Conservation (phyloP, 2,329 filamentous ascomycete species). For the Hymenoscyphus linearis region DNA sequence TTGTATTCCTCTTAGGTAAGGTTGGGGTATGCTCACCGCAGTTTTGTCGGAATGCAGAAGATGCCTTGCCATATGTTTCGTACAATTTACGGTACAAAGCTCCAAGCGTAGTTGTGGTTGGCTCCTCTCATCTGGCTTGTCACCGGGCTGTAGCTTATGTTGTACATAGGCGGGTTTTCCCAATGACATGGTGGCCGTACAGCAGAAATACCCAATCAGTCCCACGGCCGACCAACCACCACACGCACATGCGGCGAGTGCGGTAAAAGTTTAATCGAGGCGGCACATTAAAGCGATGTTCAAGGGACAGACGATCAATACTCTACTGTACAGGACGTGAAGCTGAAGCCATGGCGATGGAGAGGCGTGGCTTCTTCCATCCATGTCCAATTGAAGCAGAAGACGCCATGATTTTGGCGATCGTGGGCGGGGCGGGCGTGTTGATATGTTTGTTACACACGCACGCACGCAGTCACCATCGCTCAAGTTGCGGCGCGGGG, state of each 20-base stretch:
- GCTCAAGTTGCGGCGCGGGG: not conserved
- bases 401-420: not conserved
- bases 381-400: not conserved
- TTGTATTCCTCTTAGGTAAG: not conserved
- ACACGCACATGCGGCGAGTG: not conserved
- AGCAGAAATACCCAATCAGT: not conserved
- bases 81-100: not conserved
- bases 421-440: not conserved
- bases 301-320: not conserved
- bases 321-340: not conserved
- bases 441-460: no score
- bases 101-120: conserved; percentile 1
- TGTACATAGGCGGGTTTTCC: conserved; percentile 2
- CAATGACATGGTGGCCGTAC: not conserved
- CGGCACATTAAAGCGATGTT: not conserved
- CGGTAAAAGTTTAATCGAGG: conserved; percentile 1
- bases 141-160: conserved; percentile 1
- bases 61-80: not conserved
- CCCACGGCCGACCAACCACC: not conserved
- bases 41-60: conserved; percentile 4
- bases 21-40: not conserved
- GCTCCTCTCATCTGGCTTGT: not conserved
- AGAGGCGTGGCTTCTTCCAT: conserved; percentile 2
- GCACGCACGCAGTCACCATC: no score
- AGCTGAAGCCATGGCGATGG: conserved; percentile 2